Conservation (phyloP, 2,329 filamentous ascomycete species). For the Scedosporium aurantiacum region DNA sequence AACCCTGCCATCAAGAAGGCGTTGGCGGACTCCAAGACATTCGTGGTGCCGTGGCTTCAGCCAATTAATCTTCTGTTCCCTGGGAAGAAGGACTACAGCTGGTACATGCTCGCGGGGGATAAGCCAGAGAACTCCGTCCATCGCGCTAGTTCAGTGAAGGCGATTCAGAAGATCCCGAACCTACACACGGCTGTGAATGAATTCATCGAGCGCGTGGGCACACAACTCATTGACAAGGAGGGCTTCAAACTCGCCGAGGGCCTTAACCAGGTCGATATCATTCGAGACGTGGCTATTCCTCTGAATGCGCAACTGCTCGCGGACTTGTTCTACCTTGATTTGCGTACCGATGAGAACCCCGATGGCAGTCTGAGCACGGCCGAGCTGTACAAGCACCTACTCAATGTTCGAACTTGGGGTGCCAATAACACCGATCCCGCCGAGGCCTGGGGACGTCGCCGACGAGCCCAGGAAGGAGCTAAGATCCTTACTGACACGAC, state of each 20-base stretch:
- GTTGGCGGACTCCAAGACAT: constrained; percentile 21
- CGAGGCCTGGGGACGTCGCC: constrained; percentile 33
- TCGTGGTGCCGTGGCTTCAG: constrained; percentile 22
- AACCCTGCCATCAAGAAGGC: constrained; percentile 19
- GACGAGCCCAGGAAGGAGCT: constrained; percentile 27
- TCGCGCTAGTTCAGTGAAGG: constrained; percentile 19
- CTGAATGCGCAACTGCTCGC: constrained; percentile 43
- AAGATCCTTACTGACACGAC: constrained; percentile 26
- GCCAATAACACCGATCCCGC: constrained; percentile 36
- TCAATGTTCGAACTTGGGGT: constrained; percentile 33
- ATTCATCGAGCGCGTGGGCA: constrained; percentile 22
- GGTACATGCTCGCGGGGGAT: constrained; percentile 28
- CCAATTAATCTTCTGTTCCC: constrained; percentile 21
- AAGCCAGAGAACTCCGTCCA: constrained; percentile 19
- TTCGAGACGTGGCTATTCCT: constrained; percentile 47
- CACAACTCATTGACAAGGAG: constrained; percentile 28
- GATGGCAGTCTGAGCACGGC: constrained; percentile 29
- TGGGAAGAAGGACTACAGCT: constrained; percentile 24
- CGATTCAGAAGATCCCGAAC: constrained; percentile 22
- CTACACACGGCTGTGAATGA: constrained; percentile 19
- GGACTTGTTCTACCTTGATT: constrained; percentile 46
- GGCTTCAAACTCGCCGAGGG: constrained; percentile 23
- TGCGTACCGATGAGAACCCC: constrained; percentile 43
- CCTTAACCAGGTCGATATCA: constrained; percentile 28
- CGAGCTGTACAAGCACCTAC: constrained; percentile 29